Base-by-base conservation (phyloP, 805 yeast species). In the Candida pseudofarinosa region DNA sequence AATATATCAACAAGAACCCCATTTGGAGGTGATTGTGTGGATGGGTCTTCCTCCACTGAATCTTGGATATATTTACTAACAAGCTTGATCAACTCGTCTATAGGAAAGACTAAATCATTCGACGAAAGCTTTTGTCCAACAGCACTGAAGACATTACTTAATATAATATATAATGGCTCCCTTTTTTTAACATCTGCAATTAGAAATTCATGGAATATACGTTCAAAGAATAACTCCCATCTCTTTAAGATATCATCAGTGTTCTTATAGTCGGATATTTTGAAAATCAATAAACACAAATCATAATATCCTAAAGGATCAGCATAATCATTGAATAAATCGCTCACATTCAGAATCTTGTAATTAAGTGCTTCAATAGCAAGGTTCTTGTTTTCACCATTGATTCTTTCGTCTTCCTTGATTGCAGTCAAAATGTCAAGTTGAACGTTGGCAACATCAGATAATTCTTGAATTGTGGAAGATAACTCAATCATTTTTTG, bases 221-320 rank as follows among this genome's bases (percentile, higher is more conserved):
- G 79, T 40, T 77, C 80, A 53, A 89, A 77, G 39, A 85, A 71
- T 43, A 81, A 76, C 48, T 78, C 81, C 96, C 97, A 91, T 62
- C 89, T 81, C 42, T 80, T 76, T 50, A 81, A 66, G 41, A 91
- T 85, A 59, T 87, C 96, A 51, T 87, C 96, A 10, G 82, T 74
- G 55, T 87, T 87, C 56, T 91, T 79, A 62, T 84, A 84, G 56
- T 91, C 97, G 2, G 97, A 82, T 12, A 85, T 77, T 56, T 87
- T 85, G 71, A 85, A 87, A 13, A 89, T 81, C 33, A 79, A 63
- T 45, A 90, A 71, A 47, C 95, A 85, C 39, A 91, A 71, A 52
- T 87, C 96, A 62, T 83, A 81, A 58, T 90, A 91, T 4, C 91
- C 91, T 47, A 90, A 68, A 18, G 95, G 96, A 53, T 85, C 90